Percentiles rank a stretch among this genome's conserved stretches.
These are phyloP conservation scores for Termitomyces sp. DNA, from an alignment of 768 basidiomycete species.

Conservation along the genomic window DNA sequence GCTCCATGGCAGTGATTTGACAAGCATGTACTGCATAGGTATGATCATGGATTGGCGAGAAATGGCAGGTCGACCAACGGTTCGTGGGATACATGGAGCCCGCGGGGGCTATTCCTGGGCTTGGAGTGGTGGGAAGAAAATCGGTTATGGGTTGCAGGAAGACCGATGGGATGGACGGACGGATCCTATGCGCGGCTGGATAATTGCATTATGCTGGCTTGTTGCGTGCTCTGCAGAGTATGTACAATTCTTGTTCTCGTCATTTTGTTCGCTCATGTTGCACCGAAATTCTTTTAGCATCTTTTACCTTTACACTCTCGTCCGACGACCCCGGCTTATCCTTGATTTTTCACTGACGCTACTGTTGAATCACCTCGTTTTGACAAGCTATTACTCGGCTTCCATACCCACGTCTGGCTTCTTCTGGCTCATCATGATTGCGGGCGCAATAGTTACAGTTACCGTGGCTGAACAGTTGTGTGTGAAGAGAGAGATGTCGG, in stretches of 20 bases:
- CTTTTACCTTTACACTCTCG: constrained; percentile 80
- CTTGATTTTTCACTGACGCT: constrained; percentile 94
- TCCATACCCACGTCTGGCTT: constrained; percentile 85
- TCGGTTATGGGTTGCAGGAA: constrained; percentile 56
- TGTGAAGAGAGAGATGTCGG: constrained; percentile 84
- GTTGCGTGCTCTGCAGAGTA: constrained; percentile 82
- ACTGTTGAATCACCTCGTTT: constrained; percentile 85
- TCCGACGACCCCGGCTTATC: constrained; percentile 90
- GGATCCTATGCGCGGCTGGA: constrained; percentile 86
- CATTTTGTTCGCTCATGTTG: neutral
- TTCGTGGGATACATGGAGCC: constrained; percentile 59
- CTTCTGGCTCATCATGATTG: constrained; percentile 84
- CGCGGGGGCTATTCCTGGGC: constrained; percentile 67
- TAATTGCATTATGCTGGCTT: constrained; percentile 86
- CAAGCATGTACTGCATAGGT: constrained; percentile 34
- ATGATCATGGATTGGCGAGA: constrained; percentile 99
- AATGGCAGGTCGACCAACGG: constrained; percentile 83
- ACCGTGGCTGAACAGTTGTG: constrained; percentile 89
- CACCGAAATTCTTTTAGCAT: constrained; percentile 34
- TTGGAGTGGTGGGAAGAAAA: constrained; percentile 78
- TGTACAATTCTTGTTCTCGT: constrained; percentile 31
- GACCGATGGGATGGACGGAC: constrained; percentile 63
- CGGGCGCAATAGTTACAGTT: constrained; percentile 70
- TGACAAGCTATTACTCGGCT: constrained; percentile 90
- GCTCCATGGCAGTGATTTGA: neutral